These are phyloP conservation scores for Neurospora tetraspora DNA, from an alignment of 495 filamentous ascomycete genomes.

Conservation along the genomic window DNA sequence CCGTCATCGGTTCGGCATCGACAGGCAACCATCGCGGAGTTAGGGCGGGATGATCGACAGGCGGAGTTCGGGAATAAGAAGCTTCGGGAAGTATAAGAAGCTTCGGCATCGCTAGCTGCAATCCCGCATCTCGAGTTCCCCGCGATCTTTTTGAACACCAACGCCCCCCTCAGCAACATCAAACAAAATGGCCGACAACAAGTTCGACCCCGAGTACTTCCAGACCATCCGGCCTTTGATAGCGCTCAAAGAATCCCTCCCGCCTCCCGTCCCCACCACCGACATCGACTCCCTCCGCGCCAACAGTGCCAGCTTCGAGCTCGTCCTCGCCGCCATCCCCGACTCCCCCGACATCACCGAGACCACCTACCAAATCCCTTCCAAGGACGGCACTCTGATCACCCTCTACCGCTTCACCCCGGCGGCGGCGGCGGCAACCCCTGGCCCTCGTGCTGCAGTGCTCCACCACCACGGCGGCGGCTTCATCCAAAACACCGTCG, in stretches of 20 bases:
- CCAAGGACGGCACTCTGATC: conserved; percentile 14
- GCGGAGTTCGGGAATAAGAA: not conserved
- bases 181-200: conserved; percentile 6
- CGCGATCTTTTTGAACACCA: not conserved
- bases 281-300: not conserved
- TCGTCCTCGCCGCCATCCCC: not conserved
- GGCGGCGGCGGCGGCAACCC: not conserved
- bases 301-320: not conserved
- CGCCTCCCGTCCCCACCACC: conserved; percentile 1
- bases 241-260: not conserved
- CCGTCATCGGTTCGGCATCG: not conserved
- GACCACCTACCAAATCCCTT: conserved; percentile 8
- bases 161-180: not conserved
- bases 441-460: conserved; percentile 14
- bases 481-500: conserved; percentile 21
- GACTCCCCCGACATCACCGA: conserved; percentile 9
- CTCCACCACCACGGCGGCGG: conserved; percentile 33
- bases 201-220: conserved; percentile 10
- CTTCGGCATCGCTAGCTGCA: not conserved
- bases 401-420: conserved; percentile 15
- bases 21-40: not conserved
- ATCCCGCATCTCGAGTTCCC: not conserved
- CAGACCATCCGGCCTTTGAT: not conserved
- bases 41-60: not conserved
- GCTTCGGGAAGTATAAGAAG: not conserved